A percentile compares a stretch with the other conserved stretches of the same genome.
phyloP scores from a whole-genome alignment of 164 flowering plant species.

The Aristolochia contorta region DNA sequence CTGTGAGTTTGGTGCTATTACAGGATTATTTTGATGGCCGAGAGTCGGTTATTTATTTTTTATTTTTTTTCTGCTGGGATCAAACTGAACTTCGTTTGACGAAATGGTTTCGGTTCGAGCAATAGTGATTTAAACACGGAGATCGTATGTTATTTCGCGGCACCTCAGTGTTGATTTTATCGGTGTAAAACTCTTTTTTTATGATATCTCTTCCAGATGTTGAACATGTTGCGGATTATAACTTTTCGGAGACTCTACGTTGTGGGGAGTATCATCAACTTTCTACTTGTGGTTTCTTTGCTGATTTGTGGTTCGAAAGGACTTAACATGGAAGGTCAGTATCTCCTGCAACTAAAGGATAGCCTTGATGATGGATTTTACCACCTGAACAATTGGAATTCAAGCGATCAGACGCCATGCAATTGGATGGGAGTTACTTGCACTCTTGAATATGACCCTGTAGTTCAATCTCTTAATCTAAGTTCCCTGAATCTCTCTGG shows the following conservation, averaged over 20 bases:
- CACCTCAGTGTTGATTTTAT: neutral
- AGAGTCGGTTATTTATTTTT: no score
- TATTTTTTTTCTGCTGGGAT: no score
- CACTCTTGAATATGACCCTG: slow-evolving; percentile 25
- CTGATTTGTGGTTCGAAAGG: slow-evolving; percentile 4
- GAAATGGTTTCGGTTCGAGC: no score
- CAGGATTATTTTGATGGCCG: no score
- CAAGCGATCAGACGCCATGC: slow-evolving; percentile 13
- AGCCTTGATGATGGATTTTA: slow-evolving; percentile 11
- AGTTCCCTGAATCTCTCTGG: slow-evolving; percentile 67
- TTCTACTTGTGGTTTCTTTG: slow-evolving; percentile 1
- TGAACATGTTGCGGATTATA: slow-evolving; percentile 1
- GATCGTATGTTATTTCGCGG: no score
- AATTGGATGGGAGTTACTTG: slow-evolving; percentile 57
- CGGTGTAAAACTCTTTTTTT: neutral
- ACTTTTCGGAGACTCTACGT: neutral
- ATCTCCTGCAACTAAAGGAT: slow-evolving; percentile 14
- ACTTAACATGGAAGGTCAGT: slow-evolving; percentile 13
- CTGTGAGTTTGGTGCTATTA: no score
- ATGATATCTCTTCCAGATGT: neutral
- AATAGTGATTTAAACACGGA: no score
- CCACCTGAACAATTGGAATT: slow-evolving; percentile 13
- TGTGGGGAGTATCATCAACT: neutral
- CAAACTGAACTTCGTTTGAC: no score
- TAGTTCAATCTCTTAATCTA: slow-evolving; percentile 55